Evolutionary conservation across 768 basidiomycete genomes (phyloP).

Genomic region (Suillus occidentalis): DNA sequence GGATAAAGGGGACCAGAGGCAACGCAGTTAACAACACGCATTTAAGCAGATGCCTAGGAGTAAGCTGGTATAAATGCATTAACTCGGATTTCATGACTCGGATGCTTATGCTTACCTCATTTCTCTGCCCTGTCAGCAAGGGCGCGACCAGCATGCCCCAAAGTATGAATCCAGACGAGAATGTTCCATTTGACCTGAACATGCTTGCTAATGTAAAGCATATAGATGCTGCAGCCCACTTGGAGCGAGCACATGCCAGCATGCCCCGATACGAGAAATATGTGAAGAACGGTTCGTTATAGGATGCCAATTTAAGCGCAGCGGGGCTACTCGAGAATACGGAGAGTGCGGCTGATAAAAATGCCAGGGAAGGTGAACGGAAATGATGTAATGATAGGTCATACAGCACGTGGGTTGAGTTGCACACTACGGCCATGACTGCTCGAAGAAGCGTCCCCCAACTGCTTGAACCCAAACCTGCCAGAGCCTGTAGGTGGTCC

Average conservation of each 20-base stretch:
- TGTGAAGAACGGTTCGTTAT: slow-evolving; percentile 86
- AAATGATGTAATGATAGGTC: slow-evolving; percentile 60
- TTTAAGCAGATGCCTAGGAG: slow-evolving; percentile 32
- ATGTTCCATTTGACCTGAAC: slow-evolving; percentile 78
- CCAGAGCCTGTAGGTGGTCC: slow-evolving; percentile 14
- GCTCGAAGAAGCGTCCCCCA: slow-evolving; percentile 34
- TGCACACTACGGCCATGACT: slow-evolving; percentile 39
- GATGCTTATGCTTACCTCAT: slow-evolving; percentile 18
- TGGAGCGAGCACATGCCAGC: slow-evolving; percentile 31
- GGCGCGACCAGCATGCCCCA: slow-evolving; percentile 72
- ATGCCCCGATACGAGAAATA: slow-evolving; percentile 64
- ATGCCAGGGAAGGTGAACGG: slow-evolving; percentile 55
- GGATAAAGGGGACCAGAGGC: slow-evolving; percentile 63
- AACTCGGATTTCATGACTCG: not conserved
- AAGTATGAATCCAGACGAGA: slow-evolving; percentile 73
- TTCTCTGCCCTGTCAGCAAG: slow-evolving; percentile 39
- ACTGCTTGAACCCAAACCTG: slow-evolving; percentile 6
- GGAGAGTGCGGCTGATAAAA: slow-evolving; percentile 63
- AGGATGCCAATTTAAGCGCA: slow-evolving; percentile 68
- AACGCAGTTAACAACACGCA: slow-evolving; percentile 44
- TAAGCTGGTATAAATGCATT: slow-evolving; percentile 31
- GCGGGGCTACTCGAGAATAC: slow-evolving; percentile 81
- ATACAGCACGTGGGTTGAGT: slow-evolving; percentile 51
- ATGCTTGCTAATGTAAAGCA: slow-evolving; percentile 61
- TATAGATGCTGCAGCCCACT: slow-evolving; percentile 57